Evolutionary conservation across 2,329 filamentous ascomycete genomes (phyloP).

Genomic region (Aspergillus chevalieri): DNA sequence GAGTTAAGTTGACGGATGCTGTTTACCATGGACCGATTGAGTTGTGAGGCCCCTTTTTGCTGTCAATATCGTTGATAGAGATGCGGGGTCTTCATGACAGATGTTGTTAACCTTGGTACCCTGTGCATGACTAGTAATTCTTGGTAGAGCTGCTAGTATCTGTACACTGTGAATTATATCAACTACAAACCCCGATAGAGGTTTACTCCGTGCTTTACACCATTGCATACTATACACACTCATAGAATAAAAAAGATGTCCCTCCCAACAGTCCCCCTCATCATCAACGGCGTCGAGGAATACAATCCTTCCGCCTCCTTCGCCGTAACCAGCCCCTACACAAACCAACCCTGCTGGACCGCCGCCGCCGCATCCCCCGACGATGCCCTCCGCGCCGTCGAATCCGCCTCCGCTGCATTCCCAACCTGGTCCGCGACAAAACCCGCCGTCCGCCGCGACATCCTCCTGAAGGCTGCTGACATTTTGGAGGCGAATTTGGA

Average conservation of each 20-base stretch:
- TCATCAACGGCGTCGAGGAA: slow-evolving; percentile 35
- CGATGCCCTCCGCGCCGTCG: slow-evolving; percentile 40
- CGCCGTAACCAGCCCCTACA: slow-evolving; percentile 50
- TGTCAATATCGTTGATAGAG: too few species aligned
- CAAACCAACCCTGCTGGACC: slow-evolving; percentile 48
- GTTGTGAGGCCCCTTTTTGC: too few species aligned
- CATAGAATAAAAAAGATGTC: neutral
- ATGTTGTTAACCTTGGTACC: too few species aligned
- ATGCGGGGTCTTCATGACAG: too few species aligned
- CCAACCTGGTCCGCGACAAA: slow-evolving; percentile 60
- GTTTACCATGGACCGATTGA: too few species aligned
- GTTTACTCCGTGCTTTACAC: neutral
- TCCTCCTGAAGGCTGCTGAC: slow-evolving; percentile 64
- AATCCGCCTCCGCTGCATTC: slow-evolving; percentile 59
- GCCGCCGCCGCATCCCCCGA: slow-evolving; percentile 47
- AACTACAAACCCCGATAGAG: neutral
- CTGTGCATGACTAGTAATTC: too few species aligned
- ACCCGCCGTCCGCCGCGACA: slow-evolving; percentile 56
- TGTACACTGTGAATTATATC: too few species aligned
- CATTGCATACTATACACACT: slow-evolving; percentile 1
- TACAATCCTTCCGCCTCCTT: slow-evolving; percentile 21
- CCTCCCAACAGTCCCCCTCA: slow-evolving; percentile 25
- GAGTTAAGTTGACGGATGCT: too few species aligned
- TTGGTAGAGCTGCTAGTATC: too few species aligned
- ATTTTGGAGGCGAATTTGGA: slow-evolving; percentile 41